phyloP scores from a whole-genome alignment of 768 basidiomycete genomes.

The Pleurotus ostreatus region DNA sequence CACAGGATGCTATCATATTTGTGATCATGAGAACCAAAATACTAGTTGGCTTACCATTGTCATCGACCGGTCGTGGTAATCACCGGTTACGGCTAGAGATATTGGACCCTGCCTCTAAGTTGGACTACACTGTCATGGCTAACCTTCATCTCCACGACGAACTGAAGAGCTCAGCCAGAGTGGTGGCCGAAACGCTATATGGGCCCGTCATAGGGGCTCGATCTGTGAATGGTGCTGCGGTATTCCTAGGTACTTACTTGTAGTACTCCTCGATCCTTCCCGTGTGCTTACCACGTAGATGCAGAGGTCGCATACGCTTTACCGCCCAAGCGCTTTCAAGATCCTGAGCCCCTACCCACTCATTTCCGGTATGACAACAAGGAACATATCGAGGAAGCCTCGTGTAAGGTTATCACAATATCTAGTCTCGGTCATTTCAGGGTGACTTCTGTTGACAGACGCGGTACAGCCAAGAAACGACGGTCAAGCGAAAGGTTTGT shows the following conservation, averaged over 20 bases:
- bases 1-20: background rate
- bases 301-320: conserved; percentile 73
- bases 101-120: background rate
- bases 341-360: conserved; percentile 53
- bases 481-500: conserved; percentile 54
- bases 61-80: background rate
- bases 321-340: conserved; percentile 60
- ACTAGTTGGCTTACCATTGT: background rate
- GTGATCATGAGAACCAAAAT: background rate
- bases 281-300: background rate
- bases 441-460: conserved; percentile 32
- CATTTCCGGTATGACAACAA: conserved; percentile 53
- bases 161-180: conserved; percentile 35
- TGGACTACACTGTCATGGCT: conserved; percentile 10
- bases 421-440: background rate
- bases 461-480: conserved; percentile 60
- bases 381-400: conserved; percentile 57
- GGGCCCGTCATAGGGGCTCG: conserved; percentile 57
- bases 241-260: conserved; percentile 55
- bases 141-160: conserved; percentile 54
- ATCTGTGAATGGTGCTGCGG: conserved; percentile 55
- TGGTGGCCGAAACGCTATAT: conserved; percentile 49
- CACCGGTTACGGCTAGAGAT: background rate
- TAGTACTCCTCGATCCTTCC: background rate
- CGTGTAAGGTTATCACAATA: conserved; percentile 38